Evolutionary conservation across 2,329 filamentous ascomycete species (phyloP).

Genomic region (Podosphaera leucotricha): DNA sequence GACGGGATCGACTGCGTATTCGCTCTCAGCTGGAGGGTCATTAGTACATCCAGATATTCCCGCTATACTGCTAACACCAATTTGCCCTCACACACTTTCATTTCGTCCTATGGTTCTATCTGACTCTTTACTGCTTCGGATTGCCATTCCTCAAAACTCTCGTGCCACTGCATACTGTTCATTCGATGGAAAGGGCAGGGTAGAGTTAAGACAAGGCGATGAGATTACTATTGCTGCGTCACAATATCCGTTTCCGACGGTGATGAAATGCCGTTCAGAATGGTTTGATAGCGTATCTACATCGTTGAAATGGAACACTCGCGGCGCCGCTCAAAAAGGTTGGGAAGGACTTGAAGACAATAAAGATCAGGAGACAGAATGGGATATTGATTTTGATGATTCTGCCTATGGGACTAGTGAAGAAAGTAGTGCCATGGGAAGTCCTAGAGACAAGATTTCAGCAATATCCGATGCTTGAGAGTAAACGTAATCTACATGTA

Average conservation of each 20-base stretch:
- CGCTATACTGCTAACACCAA: slow-evolving; percentile 85
- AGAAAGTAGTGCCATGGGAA: slow-evolving; percentile 42
- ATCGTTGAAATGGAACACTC: slow-evolving; percentile 83
- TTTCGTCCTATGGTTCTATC: slow-evolving; percentile 97
- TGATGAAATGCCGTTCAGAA: slow-evolving; percentile 69
- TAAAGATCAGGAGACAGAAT: slow-evolving; percentile 34
- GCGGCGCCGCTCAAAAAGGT: slow-evolving; percentile 76
- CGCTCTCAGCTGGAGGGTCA: slow-evolving; percentile 80
- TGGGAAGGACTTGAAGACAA: slow-evolving; percentile 30
- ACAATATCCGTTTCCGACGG: slow-evolving; percentile 91
- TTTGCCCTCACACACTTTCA: slow-evolving; percentile 88
- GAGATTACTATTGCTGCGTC: slow-evolving; percentile 90
- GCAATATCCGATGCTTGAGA: slow-evolving; percentile 1
- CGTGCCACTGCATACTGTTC: slow-evolving; percentile 89
- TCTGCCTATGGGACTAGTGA: slow-evolving; percentile 47
- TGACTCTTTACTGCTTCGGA: slow-evolving; percentile 76
- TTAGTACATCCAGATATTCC: slow-evolving; percentile 94
- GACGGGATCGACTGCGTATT: slow-evolving; percentile 87
- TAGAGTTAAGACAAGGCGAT: slow-evolving; percentile 82
- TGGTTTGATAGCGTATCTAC: slow-evolving; percentile 94
- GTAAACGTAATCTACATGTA: too few relatives aligned
- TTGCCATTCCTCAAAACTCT: slow-evolving; percentile 63
- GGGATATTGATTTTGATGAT: slow-evolving; percentile 94
- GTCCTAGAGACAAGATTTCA: slow-evolving; percentile 20
- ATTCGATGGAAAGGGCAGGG: slow-evolving; percentile 88